Base-by-base conservation (phyloP, 768 basidiomycete species). In the Leccinum subtestaceum region DNA sequence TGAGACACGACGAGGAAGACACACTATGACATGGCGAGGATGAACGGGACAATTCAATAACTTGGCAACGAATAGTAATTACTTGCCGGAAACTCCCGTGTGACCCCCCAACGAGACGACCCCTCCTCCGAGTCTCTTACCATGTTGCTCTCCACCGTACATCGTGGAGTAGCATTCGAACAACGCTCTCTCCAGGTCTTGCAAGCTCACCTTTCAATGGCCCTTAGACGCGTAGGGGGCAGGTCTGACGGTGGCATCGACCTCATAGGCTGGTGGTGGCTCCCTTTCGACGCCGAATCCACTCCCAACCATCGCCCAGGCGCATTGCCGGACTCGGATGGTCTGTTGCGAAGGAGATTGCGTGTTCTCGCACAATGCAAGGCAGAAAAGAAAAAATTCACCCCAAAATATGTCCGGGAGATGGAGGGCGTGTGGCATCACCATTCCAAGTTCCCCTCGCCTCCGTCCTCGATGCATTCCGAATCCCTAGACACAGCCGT, bases 241-340 rank as follows among this genome's bases (percentile, higher is more conserved):
- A 85, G 80, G 66, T 80, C 84, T n/a, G 95, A 96, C 70, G 93
- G 94, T 5, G 95, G 95, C 0, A 77, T 97, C 46, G 95, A 97
- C 72, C 78, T 96, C 21, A 70, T 88, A 55, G 95, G 95, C 15
- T 95, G 93, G 92, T 96, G 95, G 95, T 93, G 87, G 88, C 75
- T 96, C 4, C 93, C 90, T 27, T 50, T 63, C 36, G 53, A 62
- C 7, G 51, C 48, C 6, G 55, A 36, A 1, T 10, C 32, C 17
- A 43, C n/a, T 19, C 10, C 38, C 17, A 27, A 21, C 25, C 17
- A 27, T 0, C 6, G 15, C 21, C 17, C 63, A 17, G 52, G 61
- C 4, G 58, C 67, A 34, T 40, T 69, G 13, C 50, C 45, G 17
- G 67, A 65, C 53, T 21, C 59, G 1, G 27, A 61, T 15, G 70